Evolutionary conservation across 169 alveolate species (phyloP), one percentile per base, ranked within the genome.

Genomic region (Plasmodium yoelii): DNA sequence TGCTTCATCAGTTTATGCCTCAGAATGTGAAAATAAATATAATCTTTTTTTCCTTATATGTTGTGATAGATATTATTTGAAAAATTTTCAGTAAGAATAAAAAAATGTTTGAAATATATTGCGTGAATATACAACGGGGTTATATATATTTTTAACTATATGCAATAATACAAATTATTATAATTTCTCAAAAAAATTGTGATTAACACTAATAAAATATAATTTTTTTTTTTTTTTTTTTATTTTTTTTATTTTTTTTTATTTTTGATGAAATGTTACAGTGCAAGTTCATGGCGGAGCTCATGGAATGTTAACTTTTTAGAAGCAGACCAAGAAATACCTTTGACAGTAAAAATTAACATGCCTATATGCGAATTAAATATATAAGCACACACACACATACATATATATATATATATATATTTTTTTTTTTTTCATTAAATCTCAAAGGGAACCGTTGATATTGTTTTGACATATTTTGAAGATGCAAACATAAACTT

Each of bases 251-350:
- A n/a, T n/a, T n/a, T n/a, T n/a, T n/a, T n/a, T n/a, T n/a, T n/a
- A n/a, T n/a, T n/a, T 75, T 63, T 6, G 39, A 34, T 4, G 42
- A 34, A 12, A 24, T 12, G 12, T 42, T 28, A 15, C 59, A 80
- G 90, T 44, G 80, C 90, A 15, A 80, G 90, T 53, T 65, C 90
- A 18, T 80, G 90, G 90, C 65, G 90, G 26, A 80, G 90, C 49
- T 60, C 90, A 15, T 80, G 90, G 90, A 39, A 51, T 26, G 90
- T 68, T n/a, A 65, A 57, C 8, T 80, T 80, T 67, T 80, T 80
- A 65, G 24, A 28, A 24, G 55, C 68, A 24, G 71, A 80, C 44
- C 65, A 80, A 6, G 73, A 80, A 22, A 63, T 67, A 22, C 53
- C 42, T 15, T 22, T 80, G 55, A 65, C 9, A 12, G 90, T 80